Conservation (phyloP, 495 filamentous ascomycete genomes). For the Aspergillus indologenus region DNA sequence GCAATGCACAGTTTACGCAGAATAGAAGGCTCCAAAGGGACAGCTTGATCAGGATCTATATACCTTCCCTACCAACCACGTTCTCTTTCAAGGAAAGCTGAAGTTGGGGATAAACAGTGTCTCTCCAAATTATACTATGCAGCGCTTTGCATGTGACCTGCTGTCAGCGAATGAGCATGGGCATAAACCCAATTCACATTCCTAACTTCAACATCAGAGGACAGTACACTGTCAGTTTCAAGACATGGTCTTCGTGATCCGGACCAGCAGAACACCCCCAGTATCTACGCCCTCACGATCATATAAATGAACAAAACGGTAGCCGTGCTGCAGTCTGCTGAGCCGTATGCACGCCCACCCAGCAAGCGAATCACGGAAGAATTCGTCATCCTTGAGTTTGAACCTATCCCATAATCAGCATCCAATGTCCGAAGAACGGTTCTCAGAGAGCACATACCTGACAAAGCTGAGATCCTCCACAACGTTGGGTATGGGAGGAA, state of each 20-base stretch:
- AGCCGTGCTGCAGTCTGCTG: constrained; percentile 71
- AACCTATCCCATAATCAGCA: constrained; percentile 52
- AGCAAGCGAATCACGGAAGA: constrained; percentile 70
- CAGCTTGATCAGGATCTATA: too few species aligned
- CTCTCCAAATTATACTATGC: too few species aligned
- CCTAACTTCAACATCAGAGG: too few species aligned
- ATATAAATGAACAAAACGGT: constrained; percentile 70
- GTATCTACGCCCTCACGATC: constrained; percentile 60
- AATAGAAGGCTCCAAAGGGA: too few species aligned
- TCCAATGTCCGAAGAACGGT: neutral
- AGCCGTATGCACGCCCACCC: constrained; percentile 87
- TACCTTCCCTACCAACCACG: too few species aligned
- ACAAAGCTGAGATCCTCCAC: constrained; percentile 79
- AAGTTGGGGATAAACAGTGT: too few species aligned
- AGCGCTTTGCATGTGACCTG: neutral
- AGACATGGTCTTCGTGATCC: constrained; percentile 55
- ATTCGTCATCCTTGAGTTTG: constrained; percentile 79
- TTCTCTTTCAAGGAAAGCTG: too few species aligned
- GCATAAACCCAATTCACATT: neutral
- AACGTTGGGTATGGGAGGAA: constrained; percentile 60
- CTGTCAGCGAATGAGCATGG: neutral
- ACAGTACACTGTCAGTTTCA: too few species aligned
- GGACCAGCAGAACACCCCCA: constrained; percentile 66
- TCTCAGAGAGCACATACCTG: constrained; percentile 48
- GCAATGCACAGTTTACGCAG: too few species aligned